These are phyloP conservation scores for Raphanus raphanistrum DNA, from an alignment of 345 rosid species.

Conservation along the genomic window DNA sequence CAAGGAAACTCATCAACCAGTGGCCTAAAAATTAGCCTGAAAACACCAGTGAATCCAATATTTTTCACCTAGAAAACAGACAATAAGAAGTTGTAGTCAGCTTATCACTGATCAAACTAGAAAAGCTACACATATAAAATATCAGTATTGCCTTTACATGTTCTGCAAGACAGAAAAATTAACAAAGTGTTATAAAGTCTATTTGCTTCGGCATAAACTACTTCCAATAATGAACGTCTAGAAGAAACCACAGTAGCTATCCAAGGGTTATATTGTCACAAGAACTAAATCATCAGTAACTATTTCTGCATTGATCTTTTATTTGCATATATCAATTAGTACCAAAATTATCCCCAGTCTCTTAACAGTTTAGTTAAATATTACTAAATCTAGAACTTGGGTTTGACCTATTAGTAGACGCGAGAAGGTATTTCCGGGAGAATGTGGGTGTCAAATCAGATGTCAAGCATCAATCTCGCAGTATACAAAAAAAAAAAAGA, in stretches of 20 bases:
- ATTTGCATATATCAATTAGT: too few relatives aligned
- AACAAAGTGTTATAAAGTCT: background rate
- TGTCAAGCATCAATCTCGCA: slow-evolving; percentile 4
- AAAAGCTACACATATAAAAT: background rate
- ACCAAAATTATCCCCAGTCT: background rate
- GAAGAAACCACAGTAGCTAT: too few relatives aligned
- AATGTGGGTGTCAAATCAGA: background rate
- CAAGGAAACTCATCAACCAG: slow-evolving; percentile 91
- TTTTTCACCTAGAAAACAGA: slow-evolving; percentile 72
- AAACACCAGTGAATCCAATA: slow-evolving; percentile 97
- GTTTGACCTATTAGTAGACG: background rate
- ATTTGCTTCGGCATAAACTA: background rate
- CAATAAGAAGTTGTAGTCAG: slow-evolving; percentile 12
- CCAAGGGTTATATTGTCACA: too few relatives aligned
- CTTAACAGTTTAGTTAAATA: background rate
- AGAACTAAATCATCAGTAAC: too few relatives aligned
- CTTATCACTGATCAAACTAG: background rate
- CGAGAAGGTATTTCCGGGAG: background rate
- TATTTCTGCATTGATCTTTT: too few relatives aligned
- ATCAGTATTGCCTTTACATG: background rate
- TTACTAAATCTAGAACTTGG: slow-evolving; percentile 8
- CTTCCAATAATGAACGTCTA: background rate
- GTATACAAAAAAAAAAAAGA: background rate
- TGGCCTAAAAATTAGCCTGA: slow-evolving; percentile 96
- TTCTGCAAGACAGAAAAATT: slow-evolving; percentile 1